Base-by-base conservation (phyloP, 2,329 filamentous ascomycete genomes). In the Cercospora berteroae region DNA sequence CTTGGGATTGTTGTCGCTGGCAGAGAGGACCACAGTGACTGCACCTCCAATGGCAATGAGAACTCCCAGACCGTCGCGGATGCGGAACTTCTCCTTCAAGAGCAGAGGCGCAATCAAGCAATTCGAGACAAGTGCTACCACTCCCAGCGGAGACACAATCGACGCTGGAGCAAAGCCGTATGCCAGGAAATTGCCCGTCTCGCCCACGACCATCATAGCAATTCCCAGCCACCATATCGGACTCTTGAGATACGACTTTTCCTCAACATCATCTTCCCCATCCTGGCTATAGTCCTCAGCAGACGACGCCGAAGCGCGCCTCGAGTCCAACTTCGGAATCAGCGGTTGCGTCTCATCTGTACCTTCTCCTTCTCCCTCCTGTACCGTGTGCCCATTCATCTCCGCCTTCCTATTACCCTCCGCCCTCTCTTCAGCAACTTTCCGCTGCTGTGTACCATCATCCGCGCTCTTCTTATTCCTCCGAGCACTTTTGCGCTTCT, bases 101-200 rank as follows among this genome's bases (percentile, higher is more conserved):
- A 99, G 89, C 69, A 95, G 89, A 0, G 95, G 95, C 2, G 95
- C 95, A 77, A 99, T 97, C 68, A 99, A 87, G 79, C 95, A 99
- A 80, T 99, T 99, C 55, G 94, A 97, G 56, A 99, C 89, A 69
- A 99, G 83, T 2, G 95, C 95, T 12, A 99, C 95, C n/a, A 99
- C 95, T 9, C 95, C 95, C 5, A 99, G 84, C 0, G 95, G 95
- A 36, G 94, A 97, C 50, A 99, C 95, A 74, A 99, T 97, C 13
- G 95, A 98, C 7, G 95, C 95, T 3, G 95, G 95, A 31, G 95
- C 95, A 78, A 99, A 99, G 25, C 95, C 95, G 76, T 99, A 99
- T 0, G 95, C 95, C 70, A 99, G 82, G 77, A 99, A 99, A 79
- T 99, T 99, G 61, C 95, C 95, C 77, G 91, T 90, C 81, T 99